phyloP scores from a whole-genome alignment of 202 grass and related monocot species.

The Eragrostis tef region DNA sequence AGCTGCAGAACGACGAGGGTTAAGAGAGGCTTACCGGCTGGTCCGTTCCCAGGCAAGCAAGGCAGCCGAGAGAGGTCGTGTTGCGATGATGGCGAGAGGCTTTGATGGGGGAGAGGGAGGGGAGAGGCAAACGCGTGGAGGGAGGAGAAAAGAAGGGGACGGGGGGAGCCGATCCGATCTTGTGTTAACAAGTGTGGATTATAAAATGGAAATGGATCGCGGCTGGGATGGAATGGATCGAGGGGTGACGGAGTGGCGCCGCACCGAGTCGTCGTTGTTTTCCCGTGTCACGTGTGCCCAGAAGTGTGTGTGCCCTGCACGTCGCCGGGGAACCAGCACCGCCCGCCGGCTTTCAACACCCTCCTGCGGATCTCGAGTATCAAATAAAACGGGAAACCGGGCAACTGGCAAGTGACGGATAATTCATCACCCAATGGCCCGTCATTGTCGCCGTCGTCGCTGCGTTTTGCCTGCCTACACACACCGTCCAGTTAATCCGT shows the following conservation, averaged over 20 bases:
- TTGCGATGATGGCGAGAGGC: background rate
- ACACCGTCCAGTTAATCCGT: background rate
- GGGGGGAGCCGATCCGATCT: background rate
- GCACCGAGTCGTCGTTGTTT: too few relatives aligned
- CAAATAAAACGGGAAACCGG: background rate
- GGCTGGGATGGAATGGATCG: background rate
- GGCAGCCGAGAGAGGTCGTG: background rate
- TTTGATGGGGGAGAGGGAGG: background rate
- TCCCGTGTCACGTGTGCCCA: background rate
- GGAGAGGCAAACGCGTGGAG: background rate
- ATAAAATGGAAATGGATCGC: background rate
- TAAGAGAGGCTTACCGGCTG: conserved; percentile 28
- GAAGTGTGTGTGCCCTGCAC: background rate
- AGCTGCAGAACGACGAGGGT: background rate
- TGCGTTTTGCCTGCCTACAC: background rate
- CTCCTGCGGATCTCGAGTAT: background rate
- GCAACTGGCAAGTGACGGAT: background rate
- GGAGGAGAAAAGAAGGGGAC: background rate
- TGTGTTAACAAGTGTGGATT: background rate
- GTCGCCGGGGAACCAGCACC: background rate
- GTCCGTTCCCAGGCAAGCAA: background rate
- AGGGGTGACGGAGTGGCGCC: too few relatives aligned
- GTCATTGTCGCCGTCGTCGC: background rate
- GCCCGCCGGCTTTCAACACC: background rate
- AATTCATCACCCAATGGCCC: background rate